phyloP scores from a whole-genome alignment of 2,329 filamentous ascomycete genomes.

The Hypoxylon sp. region DNA sequence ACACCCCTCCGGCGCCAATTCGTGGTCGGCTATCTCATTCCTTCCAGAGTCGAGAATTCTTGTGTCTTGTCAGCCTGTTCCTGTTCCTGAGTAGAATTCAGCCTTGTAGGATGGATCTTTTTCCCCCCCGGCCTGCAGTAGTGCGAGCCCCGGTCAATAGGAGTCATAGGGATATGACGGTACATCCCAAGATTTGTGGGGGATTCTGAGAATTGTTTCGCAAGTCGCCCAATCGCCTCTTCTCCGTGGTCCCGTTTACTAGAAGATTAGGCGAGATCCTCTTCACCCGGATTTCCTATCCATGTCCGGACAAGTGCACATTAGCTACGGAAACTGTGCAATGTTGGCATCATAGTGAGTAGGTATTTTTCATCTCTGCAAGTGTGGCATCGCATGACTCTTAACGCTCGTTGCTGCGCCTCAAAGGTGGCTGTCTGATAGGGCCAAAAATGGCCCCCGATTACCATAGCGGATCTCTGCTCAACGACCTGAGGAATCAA shows the following conservation, averaged over 20 bases:
- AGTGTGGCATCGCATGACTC: slow-evolving; percentile 48
- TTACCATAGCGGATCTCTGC: slow-evolving; percentile 33
- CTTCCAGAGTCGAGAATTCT: slow-evolving; percentile 12
- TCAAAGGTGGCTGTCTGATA: slow-evolving; percentile 52
- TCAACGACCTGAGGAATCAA: slow-evolving; percentile 40
- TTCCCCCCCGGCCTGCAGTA: slow-evolving; percentile 24
- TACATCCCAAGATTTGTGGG: slow-evolving; percentile 33
- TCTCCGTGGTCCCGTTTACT: slow-evolving; percentile 40
- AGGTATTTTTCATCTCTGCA: slow-evolving; percentile 24
- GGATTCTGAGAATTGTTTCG: slow-evolving; percentile 47
- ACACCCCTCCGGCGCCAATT: slow-evolving; percentile 10
- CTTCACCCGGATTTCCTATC: slow-evolving; percentile 22
- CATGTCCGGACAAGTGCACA: slow-evolving; percentile 27
- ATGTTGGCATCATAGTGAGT: slow-evolving; percentile 31
- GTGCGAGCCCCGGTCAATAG: slow-evolving; percentile 13
- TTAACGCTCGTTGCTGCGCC: slow-evolving; percentile 47
- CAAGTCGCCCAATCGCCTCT: slow-evolving; percentile 54
- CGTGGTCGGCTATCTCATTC: slow-evolving; percentile 24
- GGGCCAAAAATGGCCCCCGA: slow-evolving; percentile 33
- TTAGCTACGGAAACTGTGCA: slow-evolving; percentile 16
- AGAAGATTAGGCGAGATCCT: slow-evolving; percentile 6
- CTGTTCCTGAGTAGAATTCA: slow-evolving; percentile 14
- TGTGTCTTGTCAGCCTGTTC: slow-evolving; percentile 33
- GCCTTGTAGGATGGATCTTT: slow-evolving; percentile 24
- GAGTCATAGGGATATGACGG: slow-evolving; percentile 24